phyloP scores from a whole-genome alignment of 1,284 basidiomycete genomes.

The Naganishia sp. region DNA sequence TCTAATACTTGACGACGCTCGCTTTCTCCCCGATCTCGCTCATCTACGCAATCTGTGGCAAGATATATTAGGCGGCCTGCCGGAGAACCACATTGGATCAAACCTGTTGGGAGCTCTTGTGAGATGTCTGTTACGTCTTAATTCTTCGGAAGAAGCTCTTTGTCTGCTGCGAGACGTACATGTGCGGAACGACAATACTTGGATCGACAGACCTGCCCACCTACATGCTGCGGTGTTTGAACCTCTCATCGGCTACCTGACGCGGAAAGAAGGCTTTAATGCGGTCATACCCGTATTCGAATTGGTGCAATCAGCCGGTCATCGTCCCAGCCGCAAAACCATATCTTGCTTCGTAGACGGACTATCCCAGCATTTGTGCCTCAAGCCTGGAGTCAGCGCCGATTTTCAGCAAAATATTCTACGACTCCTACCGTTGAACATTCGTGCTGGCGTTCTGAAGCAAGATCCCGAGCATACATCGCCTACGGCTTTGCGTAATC shows the following conservation, averaged over 20 bases:
- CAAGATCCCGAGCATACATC: neutral
- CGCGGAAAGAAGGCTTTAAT: constrained; percentile 3
- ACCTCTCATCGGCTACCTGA: constrained; percentile 5
- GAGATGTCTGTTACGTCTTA: constrained; percentile 9
- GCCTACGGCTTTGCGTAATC: constrained; percentile 17
- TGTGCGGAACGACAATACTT: neutral
- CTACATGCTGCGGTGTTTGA: constrained; percentile 3
- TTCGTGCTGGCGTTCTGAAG: neutral
- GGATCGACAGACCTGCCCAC: constrained; percentile 12
- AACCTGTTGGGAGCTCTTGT: constrained; percentile 5
- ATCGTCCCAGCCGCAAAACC: constrained; percentile 2
- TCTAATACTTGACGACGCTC: constrained; percentile 11
- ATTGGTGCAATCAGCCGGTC: constrained; percentile 4
- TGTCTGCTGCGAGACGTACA: neutral
- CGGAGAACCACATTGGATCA: constrained; percentile 9
- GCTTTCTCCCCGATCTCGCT: neutral
- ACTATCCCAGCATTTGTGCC: neutral
- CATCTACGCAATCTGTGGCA: constrained; percentile 3
- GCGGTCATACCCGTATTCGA: constrained; percentile 7
- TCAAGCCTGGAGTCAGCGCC: neutral
- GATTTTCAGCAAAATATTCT: neutral
- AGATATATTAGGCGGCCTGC: neutral
- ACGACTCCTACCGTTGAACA: neutral
- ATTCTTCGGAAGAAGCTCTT: constrained; percentile 5
- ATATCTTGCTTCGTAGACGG: constrained; percentile 7